A percentile compares a stretch with the other conserved stretches of the same genome.
phyloP scores from a whole-genome alignment of 371 early-diverging fungal genomes.

The Gilbertella persicaria region DNA sequence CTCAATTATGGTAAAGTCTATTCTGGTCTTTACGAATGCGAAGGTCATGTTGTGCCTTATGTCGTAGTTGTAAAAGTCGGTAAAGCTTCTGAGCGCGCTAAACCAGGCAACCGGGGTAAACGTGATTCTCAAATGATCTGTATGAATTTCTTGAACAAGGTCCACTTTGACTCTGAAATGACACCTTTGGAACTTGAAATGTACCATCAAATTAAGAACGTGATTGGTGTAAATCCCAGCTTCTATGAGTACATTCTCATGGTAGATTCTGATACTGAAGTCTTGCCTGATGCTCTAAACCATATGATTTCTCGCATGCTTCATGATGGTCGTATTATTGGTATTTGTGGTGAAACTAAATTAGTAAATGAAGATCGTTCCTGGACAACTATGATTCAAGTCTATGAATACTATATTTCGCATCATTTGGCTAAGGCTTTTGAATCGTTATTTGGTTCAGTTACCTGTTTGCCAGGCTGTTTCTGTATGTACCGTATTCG shows the following conservation, averaged over 20 bases:
- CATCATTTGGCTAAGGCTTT: conserved; percentile 98
- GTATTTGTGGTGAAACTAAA: conserved; percentile 92
- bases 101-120: conserved; percentile 99
- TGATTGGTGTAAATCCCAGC: conserved; percentile 86
- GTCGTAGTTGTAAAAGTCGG: conserved; percentile 96
- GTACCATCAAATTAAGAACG: conserved; percentile 90
- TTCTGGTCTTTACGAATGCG: conserved; percentile 93
- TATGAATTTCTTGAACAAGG: conserved; percentile 98
- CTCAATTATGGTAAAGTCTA: conserved; percentile 98
- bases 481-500: conserved; percentile 96
- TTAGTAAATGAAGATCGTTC: conserved; percentile 87
- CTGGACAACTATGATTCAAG: conserved; percentile 98
- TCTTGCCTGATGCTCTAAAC: conserved; percentile 80
- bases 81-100: conserved; percentile 73
- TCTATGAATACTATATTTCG: conserved; percentile 98
- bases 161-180: conserved; percentile 92
- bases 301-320: conserved; percentile 88
- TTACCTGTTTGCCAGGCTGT: conserved; percentile 96
- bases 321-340: conserved; percentile 89
- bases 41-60: conserved; percentile 90
- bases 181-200: conserved; percentile 93
- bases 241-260: conserved; percentile 93
- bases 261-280: conserved; percentile 97
- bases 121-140: conserved; percentile 99
- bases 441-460: conserved; percentile 98